Evolutionary conservation across 176 grass and related monocot species (phyloP).

Genomic region (sorghum (Sorghum bicolor)): DNA sequence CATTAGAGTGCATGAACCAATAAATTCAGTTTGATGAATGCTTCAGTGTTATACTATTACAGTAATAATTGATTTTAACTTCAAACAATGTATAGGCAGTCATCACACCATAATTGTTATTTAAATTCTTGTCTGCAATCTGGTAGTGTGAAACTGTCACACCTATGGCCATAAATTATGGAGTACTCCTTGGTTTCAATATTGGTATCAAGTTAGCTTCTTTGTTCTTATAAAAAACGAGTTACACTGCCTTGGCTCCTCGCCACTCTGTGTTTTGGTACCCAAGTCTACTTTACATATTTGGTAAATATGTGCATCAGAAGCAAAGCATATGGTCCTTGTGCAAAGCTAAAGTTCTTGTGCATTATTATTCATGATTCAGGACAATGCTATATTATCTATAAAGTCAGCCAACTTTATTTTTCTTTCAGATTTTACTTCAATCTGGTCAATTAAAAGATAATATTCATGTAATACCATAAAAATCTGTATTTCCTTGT

Average conservation of each 20-base stretch:
- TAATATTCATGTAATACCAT: conserved; percentile 60
- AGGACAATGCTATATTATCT: background rate
- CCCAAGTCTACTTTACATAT: too few relatives aligned
- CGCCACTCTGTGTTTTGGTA: too few relatives aligned
- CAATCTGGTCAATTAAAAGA: conserved; percentile 83
- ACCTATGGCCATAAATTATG: conserved; percentile 91
- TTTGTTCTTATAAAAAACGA: too few relatives aligned
- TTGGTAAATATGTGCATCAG: conserved; percentile 19
- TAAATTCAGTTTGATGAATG: background rate
- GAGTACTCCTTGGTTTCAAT: conserved; percentile 84
- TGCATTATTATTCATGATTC: background rate
- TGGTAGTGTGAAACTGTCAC: conserved; percentile 75
- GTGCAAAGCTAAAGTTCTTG: background rate
- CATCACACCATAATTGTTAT: background rate
- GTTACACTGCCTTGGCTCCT: too few relatives aligned
- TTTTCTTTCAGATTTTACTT: conserved; percentile 58
- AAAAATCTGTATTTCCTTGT: conserved; percentile 1
- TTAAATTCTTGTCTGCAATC: conserved; percentile 20
- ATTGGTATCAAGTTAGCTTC: too few relatives aligned
- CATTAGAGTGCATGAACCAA: background rate
- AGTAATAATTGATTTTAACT: background rate
- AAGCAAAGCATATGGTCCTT: background rate
- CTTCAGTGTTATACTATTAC: background rate
- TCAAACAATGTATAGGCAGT: background rate
- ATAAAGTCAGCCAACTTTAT: background rate